Percentiles rank a stretch among this genome's conserved stretches.
Evolutionary conservation across 164 flowering plant genomes (phyloP).

Genomic region (Annona cherimola): DNA sequence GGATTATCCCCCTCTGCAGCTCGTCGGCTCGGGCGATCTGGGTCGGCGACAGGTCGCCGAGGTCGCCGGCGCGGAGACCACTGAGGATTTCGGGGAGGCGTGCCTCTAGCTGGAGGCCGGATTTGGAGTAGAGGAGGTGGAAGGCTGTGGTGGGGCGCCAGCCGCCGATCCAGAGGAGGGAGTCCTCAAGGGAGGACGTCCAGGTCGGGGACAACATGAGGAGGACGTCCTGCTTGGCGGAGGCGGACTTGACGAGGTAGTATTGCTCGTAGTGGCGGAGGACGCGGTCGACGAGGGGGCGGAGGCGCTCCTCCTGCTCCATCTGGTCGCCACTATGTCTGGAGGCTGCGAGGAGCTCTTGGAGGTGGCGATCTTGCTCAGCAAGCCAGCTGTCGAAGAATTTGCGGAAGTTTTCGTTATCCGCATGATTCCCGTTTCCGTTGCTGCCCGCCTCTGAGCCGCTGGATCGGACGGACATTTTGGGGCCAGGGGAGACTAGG

Average conservation of each 20-base stretch:
- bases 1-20: constrained; percentile 36
- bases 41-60: constrained; percentile 38
- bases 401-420: not conserved
- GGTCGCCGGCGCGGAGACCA: constrained; percentile 35
- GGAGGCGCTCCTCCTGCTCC: constrained; percentile 4
- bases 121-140: constrained; percentile 61
- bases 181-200: constrained; percentile 49
- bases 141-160: constrained; percentile 73
- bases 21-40: constrained; percentile 42
- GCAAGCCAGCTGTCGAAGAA: constrained; percentile 34
- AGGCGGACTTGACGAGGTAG: constrained; percentile 36
- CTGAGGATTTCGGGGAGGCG: constrained; percentile 30
- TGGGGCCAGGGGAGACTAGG: not conserved
- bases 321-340: not conserved
- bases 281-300: constrained; percentile 27
- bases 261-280: constrained; percentile 49
- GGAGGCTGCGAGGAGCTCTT: constrained; percentile 26
- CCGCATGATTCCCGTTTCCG: not conserved
- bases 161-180: constrained; percentile 82
- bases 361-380: constrained; percentile 31
- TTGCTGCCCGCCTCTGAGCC: not conserved
- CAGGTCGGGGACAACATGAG: constrained; percentile 53
- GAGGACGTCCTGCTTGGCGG: constrained; percentile 32
- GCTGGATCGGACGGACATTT: not conserved
- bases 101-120: constrained; percentile 55